Conservation (phyloP, 331 rosid genomes). For the Phaseolus coccineus region DNA sequence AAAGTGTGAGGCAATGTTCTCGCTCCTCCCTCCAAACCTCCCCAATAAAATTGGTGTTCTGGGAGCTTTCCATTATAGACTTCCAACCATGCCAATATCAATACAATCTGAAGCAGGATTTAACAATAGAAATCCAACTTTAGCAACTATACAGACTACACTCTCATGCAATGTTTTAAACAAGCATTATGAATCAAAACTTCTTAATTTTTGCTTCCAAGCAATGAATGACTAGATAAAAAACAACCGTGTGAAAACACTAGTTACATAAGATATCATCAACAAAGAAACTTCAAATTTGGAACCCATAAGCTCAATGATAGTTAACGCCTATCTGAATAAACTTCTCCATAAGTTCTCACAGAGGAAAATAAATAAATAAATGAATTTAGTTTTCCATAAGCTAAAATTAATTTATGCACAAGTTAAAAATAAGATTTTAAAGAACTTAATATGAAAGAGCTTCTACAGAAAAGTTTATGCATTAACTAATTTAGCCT, state of each 20-base stretch:
- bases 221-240: conserved; percentile 25
- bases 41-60: conserved; percentile 55
- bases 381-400: too few relatives aligned
- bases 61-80: conserved; percentile 55
- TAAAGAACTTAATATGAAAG: too few relatives aligned
- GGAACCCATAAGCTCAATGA: conserved; percentile 19
- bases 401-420: too few relatives aligned
- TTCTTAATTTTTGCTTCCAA: conserved; percentile 28
- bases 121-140: conserved; percentile 41
- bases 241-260: too few relatives aligned
- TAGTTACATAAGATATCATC: too few relatives aligned
- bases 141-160: conserved; percentile 11
- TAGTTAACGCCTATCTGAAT: not conserved
- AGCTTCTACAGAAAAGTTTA: too few relatives aligned
- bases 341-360: too few relatives aligned
- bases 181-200: conserved; percentile 17
- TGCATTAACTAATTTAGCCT: too few relatives aligned
- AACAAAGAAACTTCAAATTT: not conserved
- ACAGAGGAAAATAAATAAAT: too few relatives aligned
- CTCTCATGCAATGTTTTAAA: conserved; percentile 15
- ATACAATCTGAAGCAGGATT: conserved; percentile 67
- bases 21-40: conserved; percentile 52
- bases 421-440: too few relatives aligned
- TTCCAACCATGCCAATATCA: conserved; percentile 68
- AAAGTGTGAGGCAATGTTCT: conserved; percentile 78